Evolutionary conservation across 176 grass and related monocot species (phyloP).

Genomic region (Hsuehochloa calcarea): DNA sequence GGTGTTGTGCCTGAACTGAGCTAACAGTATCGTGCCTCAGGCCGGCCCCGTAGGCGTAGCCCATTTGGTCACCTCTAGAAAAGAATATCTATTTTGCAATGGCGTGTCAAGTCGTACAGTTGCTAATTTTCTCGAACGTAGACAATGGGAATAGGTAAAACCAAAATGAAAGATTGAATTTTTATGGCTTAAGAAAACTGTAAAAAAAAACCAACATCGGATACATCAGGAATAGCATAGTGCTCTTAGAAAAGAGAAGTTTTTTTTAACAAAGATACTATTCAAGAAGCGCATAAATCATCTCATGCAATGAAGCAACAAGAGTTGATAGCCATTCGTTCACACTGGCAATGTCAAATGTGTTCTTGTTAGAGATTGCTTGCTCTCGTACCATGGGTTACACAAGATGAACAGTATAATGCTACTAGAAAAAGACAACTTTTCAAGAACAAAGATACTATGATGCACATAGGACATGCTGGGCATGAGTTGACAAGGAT

Average conservation of each 20-base stretch:
- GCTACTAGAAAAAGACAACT: background rate
- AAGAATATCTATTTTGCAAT: too few relatives aligned
- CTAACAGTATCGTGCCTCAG: too few relatives aligned
- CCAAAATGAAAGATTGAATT: too few relatives aligned
- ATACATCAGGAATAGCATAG: too few relatives aligned
- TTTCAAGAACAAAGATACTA: background rate
- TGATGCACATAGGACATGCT: background rate
- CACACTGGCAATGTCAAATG: background rate
- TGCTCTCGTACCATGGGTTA: background rate
- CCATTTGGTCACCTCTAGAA: too few relatives aligned
- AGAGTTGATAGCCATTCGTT: background rate
- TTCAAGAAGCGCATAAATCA: background rate
- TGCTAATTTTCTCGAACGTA: too few relatives aligned
- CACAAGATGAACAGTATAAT: background rate
- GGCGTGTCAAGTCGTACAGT: too few relatives aligned
- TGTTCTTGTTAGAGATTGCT: background rate
- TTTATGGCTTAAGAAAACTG: too few relatives aligned
- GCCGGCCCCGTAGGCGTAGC: too few relatives aligned
- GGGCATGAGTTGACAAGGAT: background rate
- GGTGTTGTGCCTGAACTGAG: accelerated
- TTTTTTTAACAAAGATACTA: background rate
- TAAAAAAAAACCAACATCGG: too few relatives aligned
- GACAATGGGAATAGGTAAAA: too few relatives aligned
- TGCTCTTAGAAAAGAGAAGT: too few relatives aligned
- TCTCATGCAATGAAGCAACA: background rate